These are phyloP conservation scores for Venturia pyrina DNA, from an alignment of 2,329 filamentous ascomycete genomes.

Conservation along the genomic window DNA sequence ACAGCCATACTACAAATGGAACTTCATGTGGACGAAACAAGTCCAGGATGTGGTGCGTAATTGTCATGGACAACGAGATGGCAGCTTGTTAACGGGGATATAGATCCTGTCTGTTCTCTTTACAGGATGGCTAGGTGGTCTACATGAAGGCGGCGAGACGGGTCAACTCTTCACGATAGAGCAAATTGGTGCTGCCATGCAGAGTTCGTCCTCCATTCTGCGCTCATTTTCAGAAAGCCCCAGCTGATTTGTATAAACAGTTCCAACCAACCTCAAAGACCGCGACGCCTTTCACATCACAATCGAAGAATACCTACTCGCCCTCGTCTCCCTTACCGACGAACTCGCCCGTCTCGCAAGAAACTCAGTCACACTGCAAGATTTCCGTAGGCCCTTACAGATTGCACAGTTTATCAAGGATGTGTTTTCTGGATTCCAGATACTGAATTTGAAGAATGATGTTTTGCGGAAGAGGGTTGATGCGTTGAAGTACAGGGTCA, in stretches of 20 bases:
- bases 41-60: conserved; percentile 65
- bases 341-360: conserved; percentile 85
- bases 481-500: conserved; percentile 93
- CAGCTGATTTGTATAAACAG: conserved; percentile 32
- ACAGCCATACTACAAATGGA: conserved; percentile 98
- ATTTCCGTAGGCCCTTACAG: conserved; percentile 73
- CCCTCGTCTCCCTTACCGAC: conserved; percentile 77
- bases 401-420: conserved; percentile 94
- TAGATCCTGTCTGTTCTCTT: conserved; percentile 43
- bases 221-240: background rate
- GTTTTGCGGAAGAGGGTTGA: conserved; percentile 78
- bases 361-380: conserved; percentile 87
- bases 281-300: conserved; percentile 87
- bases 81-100: conserved; percentile 29
- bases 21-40: conserved; percentile 72
- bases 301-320: conserved; percentile 92
- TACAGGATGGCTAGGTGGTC: conserved; percentile 71
- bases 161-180: conserved; percentile 76
- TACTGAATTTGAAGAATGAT: conserved; percentile 96
- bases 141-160: conserved; percentile 43
- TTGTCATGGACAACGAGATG: background rate
- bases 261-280: conserved; percentile 85
- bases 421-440: conserved; percentile 88
- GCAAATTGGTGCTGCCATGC: conserved; percentile 68
- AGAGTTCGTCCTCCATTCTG: conserved; percentile 42